These are phyloP conservation scores for Penstemon eatonii DNA, from an alignment of 257 asterid genomes.

Conservation along the genomic window DNA sequence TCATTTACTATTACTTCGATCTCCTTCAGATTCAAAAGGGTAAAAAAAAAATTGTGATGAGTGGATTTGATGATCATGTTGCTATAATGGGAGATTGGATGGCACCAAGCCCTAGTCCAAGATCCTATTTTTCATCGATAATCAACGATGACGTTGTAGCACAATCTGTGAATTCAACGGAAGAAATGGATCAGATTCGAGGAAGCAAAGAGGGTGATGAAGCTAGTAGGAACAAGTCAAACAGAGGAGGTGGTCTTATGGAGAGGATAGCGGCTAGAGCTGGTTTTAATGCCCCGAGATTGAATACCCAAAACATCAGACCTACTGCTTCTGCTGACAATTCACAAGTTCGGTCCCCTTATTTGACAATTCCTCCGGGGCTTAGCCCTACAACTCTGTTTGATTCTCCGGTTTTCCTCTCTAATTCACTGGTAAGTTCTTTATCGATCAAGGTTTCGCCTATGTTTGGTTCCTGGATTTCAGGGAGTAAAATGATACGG, in stretches of 20 bases:
- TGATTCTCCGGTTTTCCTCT: slow-evolving; percentile 79
- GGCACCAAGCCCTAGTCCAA: slow-evolving; percentile 61
- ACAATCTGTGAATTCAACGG: slow-evolving; percentile 31
- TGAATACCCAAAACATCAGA: slow-evolving; percentile 64
- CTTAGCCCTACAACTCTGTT: slow-evolving; percentile 82
- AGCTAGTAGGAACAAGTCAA: slow-evolving; percentile 24
- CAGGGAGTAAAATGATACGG: too few relatives aligned
- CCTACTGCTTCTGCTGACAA: slow-evolving; percentile 47
- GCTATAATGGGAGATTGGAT: slow-evolving; percentile 73
- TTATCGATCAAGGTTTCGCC: background rate
- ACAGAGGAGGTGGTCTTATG: slow-evolving; percentile 61
- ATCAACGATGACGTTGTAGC: slow-evolving; percentile 39
- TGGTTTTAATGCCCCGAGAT: slow-evolving; percentile 78
- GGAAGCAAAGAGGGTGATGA: slow-evolving; percentile 29
- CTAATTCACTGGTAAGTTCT: slow-evolving; percentile 63
- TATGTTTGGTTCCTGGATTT: too few relatives aligned
- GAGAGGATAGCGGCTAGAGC: slow-evolving; percentile 89
- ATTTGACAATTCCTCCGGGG: slow-evolving; percentile 77
- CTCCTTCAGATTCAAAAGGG: too few relatives aligned
- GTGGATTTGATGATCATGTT: slow-evolving; percentile 68
- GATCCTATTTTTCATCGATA: slow-evolving; percentile 51
- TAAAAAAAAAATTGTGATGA: slow-evolving; percentile 39
- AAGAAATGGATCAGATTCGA: slow-evolving; percentile 34
- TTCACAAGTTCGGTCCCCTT: slow-evolving; percentile 59
- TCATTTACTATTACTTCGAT: background rate